Conservation (phyloP, 306 rosid genomes). For the Glycine latifolia region DNA sequence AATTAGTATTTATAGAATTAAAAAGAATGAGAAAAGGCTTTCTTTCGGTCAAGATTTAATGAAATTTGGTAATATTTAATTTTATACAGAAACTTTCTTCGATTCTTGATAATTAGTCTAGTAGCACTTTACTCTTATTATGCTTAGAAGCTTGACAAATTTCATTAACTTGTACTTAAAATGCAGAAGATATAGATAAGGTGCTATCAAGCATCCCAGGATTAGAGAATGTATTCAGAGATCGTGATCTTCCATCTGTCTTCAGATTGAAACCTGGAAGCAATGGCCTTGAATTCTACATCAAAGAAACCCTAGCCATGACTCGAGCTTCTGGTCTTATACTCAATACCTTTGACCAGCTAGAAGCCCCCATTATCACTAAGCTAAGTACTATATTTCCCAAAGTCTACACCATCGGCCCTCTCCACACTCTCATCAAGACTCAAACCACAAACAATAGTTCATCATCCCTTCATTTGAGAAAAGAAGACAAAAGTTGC, state of each 20-base stretch:
- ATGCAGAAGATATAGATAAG: slow-evolving; percentile 24
- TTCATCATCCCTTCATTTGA: not conserved
- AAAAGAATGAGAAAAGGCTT: no score
- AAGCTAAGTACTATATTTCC: slow-evolving; percentile 26
- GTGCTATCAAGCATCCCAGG: slow-evolving; percentile 30
- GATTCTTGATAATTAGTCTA: not conserved
- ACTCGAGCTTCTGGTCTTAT: slow-evolving; percentile 23
- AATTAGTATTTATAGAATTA: no score
- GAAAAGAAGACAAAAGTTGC: slow-evolving; percentile 34
- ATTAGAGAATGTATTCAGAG: slow-evolving; percentile 23
- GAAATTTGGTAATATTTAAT: no score
- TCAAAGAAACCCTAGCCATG: slow-evolving; percentile 30
- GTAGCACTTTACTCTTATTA: not conserved
- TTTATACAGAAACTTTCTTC: not conserved
- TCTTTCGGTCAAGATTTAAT: no score
- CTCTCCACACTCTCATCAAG: slow-evolving; percentile 26
- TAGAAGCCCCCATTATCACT: slow-evolving; percentile 37
- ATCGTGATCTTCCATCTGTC: not conserved
- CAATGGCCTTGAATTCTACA: not conserved
- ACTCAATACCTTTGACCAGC: slow-evolving; percentile 36
- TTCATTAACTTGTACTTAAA: not conserved
- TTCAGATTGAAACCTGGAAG: not conserved
- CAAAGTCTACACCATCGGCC: slow-evolving; percentile 37
- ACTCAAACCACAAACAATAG: not conserved
- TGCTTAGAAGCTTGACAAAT: not conserved